A percentile compares a stretch with the other conserved stretches of the same genome.
phyloP scores from a whole-genome alignment of 108 stramenopile genomes.

The Conticribra guillardii region DNA sequence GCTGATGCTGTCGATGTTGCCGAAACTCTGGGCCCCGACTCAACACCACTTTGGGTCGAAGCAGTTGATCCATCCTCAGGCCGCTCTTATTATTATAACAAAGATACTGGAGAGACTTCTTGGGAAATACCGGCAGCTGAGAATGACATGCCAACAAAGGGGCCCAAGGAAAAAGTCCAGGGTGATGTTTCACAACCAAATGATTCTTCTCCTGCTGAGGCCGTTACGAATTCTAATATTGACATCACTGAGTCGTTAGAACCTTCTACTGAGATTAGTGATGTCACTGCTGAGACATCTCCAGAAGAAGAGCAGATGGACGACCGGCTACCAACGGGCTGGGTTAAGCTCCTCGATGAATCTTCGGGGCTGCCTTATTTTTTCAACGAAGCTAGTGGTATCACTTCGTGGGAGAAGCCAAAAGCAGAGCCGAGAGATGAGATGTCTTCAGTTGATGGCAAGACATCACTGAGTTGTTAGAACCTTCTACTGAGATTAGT shows the following conservation, averaged over 20 bases:
- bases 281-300: too few relatives aligned
- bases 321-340: conserved; percentile 49
- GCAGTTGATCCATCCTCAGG: not conserved
- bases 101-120: not conserved
- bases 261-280: too few relatives aligned
- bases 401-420: conserved; percentile 68
- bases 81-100: not conserved
- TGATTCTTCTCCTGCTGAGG: too few relatives aligned
- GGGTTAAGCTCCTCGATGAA: conserved; percentile 60
- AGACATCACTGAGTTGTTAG: too few relatives aligned
- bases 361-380: conserved; percentile 55
- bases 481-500: too few relatives aligned
- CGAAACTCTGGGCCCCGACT: too few relatives aligned
- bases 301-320: not conserved
- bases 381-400: conserved; percentile 43
- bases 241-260: too few relatives aligned
- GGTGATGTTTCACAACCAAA: not conserved
- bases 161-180: not conserved
- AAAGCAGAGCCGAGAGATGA: too few relatives aligned
- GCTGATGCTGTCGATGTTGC: too few relatives aligned
- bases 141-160: not conserved
- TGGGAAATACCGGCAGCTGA: not conserved
- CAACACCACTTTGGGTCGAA: too few relatives aligned
- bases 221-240: too few relatives aligned
- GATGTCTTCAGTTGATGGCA: too few relatives aligned